phyloP scores from a whole-genome alignment of 768 basidiomycete genomes.

The Tremella fuciformis region DNA sequence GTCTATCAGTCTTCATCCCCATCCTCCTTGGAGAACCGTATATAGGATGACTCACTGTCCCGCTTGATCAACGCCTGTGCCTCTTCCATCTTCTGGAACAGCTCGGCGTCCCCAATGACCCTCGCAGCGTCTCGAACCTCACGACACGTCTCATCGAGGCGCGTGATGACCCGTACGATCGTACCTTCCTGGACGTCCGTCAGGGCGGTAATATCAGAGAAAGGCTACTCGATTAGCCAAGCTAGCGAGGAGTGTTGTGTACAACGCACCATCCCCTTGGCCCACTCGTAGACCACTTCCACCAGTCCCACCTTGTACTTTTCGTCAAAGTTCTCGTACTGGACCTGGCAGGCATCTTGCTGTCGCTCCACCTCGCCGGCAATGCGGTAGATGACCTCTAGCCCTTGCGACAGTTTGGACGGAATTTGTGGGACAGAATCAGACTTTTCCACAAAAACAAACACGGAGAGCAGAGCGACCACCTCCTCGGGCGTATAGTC shows the following conservation, averaged over 20 bases:
- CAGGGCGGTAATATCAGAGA: constrained; percentile 84
- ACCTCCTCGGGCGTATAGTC: constrained; percentile 91
- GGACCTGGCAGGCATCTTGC: constrained; percentile 77
- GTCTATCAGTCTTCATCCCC: constrained; percentile 1
- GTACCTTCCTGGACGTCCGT: constrained; percentile 97
- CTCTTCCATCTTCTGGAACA: constrained; percentile 98
- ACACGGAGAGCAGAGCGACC: constrained; percentile 90
- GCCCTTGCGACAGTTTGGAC: constrained; percentile 72
- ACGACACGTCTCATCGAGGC: constrained; percentile 92
- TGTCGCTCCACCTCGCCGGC: constrained; percentile 72
- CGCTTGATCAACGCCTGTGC: constrained; percentile 89
- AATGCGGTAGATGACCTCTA: constrained; percentile 72
- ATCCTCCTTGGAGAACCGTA: too few relatives aligned
- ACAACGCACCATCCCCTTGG: constrained; percentile 84
- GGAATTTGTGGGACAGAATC: constrained; percentile 81
- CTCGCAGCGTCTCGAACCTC: constrained; percentile 96
- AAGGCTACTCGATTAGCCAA: constrained; percentile 63
- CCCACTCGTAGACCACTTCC: constrained; percentile 99
- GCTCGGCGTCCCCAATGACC: constrained; percentile 90
- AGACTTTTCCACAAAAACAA: constrained; percentile 98
- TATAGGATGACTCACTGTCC: constrained; percentile 68
- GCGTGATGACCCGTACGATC: constrained; percentile 91
- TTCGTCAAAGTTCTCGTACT: constrained; percentile 71
- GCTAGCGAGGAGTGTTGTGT: not conserved
- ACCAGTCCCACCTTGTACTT: constrained; percentile 84